These are phyloP conservation scores for Hyphodiscus sp. DNA, from an alignment of 2,329 filamentous ascomycete genomes.

Conservation along the genomic window DNA sequence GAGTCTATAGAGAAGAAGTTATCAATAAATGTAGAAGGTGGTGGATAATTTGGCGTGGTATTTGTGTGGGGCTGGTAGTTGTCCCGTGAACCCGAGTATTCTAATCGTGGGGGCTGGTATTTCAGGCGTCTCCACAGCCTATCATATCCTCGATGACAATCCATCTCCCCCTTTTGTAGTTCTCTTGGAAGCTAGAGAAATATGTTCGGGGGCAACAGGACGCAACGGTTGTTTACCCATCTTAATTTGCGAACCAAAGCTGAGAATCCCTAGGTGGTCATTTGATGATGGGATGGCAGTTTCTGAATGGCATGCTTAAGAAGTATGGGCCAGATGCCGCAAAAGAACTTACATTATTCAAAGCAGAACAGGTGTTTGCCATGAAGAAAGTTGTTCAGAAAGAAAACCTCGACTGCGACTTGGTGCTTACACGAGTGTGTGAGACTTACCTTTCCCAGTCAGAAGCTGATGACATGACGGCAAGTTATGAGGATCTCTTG, in stretches of 20 bases:
- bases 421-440: conserved; percentile 31
- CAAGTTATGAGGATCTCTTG: conserved; percentile 49
- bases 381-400: conserved; percentile 33
- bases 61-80: no score
- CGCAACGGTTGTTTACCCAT: conserved; percentile 43
- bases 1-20: no score
- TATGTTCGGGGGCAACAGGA: conserved; percentile 72
- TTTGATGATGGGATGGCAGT: conserved; percentile 35
- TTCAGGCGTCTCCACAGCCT: conserved; percentile 12
- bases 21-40: no score
- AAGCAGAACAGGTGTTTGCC: conserved; percentile 33
- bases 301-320: conserved; percentile 29
- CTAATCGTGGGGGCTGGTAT: conserved; percentile 27
- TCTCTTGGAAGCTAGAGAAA: conserved; percentile 71
- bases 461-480: conserved; percentile 54
- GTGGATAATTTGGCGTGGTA: no score
- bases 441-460: conserved; percentile 32
- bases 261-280: conserved; percentile 33
- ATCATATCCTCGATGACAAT: conserved; percentile 10
- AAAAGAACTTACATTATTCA: conserved; percentile 33
- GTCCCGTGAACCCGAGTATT: no score
- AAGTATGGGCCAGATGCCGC: conserved; percentile 32
- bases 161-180: conserved; percentile 42
- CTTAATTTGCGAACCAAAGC: background rate
- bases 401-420: conserved; percentile 38